Evolutionary conservation across 176 grass and related monocot species (phyloP).

Genomic region (Urochloa ruziziensis): DNA sequence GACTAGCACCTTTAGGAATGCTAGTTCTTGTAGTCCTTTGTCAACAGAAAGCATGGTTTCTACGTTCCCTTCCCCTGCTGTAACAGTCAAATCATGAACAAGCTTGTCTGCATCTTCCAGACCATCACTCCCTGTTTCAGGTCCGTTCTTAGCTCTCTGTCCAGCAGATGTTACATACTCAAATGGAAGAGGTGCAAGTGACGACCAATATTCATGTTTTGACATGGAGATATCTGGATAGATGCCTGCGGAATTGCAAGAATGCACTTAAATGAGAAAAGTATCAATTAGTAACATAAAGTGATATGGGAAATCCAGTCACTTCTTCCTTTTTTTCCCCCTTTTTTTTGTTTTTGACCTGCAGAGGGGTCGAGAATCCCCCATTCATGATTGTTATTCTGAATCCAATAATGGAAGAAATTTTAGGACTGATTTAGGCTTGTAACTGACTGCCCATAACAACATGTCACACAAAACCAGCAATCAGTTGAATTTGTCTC

Average conservation of each 20-base stretch:
- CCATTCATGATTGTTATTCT: no score
- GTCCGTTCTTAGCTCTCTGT: constrained; percentile 76
- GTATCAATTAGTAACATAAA: background rate
- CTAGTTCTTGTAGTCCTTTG: constrained; percentile 92
- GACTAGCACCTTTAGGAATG: constrained; percentile 68
- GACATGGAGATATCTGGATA: constrained; percentile 81
- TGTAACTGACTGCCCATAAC: no score
- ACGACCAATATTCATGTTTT: constrained; percentile 96
- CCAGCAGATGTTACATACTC: constrained; percentile 87
- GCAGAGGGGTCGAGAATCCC: no score
- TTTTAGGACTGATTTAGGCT: background rate
- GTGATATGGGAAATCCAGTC: background rate
- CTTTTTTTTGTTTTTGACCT: no score
- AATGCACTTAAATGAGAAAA: constrained; percentile 1
- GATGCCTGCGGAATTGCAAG: constrained; percentile 59
- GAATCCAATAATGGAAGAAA: background rate
- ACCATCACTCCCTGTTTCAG: constrained; percentile 48
- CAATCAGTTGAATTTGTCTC: background rate
- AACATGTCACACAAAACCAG: background rate
- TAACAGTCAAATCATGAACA: constrained; percentile 56
- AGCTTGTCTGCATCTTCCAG: constrained; percentile 52
- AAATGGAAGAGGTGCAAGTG: constrained; percentile 86
- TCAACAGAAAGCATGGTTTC: constrained; percentile 95
- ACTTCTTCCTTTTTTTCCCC: constrained; percentile 9
- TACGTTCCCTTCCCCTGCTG: constrained; percentile 82